Evolutionary conservation across 768 basidiomycete genomes (phyloP), one percentile per base, ranked within the genome.

Genomic region (Gelatoporia subvermispora): DNA sequence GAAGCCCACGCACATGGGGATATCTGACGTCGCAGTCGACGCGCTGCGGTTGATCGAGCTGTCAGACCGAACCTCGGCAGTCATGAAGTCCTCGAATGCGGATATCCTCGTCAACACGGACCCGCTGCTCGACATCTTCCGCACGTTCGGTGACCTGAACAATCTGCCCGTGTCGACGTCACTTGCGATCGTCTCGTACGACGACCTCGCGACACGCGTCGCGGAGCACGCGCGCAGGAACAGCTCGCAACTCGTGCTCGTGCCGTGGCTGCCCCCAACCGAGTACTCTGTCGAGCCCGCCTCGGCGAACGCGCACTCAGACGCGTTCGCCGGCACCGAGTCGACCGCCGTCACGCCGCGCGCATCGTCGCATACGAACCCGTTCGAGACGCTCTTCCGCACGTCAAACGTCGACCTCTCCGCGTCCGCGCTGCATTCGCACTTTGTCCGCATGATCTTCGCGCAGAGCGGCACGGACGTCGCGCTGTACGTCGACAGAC

Each of bases 41-140:
- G 93, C 92, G 0, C 73, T 97, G 7, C 84, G 93, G 5, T 76
- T 98, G 15, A 85, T 97, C 53, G 93, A 96, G 64, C 72, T 85
- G 20, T 80, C 82, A 0, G 82, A 84, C 48, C 77, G 85, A 24
- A 78, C 79, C 1, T 79, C 76, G 8, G 78, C 78, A 1, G 76
- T 85, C 57, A 82, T 86, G 76, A 77, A 74, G 49, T 77, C 76
- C 56, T 79, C 89, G 43, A 75, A 65, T 2, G 76, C 81, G 0
- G 85, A 91, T 39, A 74, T 81, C 1, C 69, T 93, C 34, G 69
- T 89, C 17, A 79, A 75, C 47, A 81, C 80, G 2, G 89, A 93
- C 53, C 84, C 89, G 0, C 62, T 91, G 4, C 74, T 89, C 0
- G 75, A 76, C 18, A 81, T 89, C 44, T 90, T 85, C 71, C 74